Conservation (phyloP, 169 alveolate species). For the Cryptosporidium sp. region DNA sequence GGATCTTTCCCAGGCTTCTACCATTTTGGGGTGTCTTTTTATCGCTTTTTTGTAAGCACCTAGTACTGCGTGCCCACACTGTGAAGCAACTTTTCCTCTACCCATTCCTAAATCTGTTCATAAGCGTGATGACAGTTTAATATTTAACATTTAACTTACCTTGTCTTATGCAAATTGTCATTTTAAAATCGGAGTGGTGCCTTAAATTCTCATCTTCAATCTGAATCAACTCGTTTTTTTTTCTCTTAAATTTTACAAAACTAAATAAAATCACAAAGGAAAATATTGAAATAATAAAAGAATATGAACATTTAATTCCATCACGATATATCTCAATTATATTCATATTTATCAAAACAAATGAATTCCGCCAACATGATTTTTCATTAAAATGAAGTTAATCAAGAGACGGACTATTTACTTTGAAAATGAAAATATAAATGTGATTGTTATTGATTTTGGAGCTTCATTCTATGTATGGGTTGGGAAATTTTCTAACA, state of each 20-base stretch:
- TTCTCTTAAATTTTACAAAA: neutral
- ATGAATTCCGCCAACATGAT: constrained; percentile 40
- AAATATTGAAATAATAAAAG: neutral
- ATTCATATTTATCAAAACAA: constrained; percentile 4
- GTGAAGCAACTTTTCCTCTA: constrained; percentile 88
- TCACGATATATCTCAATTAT: constrained; percentile 2
- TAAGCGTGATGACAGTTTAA: neutral
- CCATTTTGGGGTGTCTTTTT: constrained; percentile 61
- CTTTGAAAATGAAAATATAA: neutral
- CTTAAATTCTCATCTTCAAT: neutral
- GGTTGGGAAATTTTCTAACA: constrained; percentile 29
- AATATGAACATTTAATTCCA: constrained; percentile 36
- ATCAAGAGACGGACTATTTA: constrained; percentile 25
- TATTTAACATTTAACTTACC: constrained; percentile 24
- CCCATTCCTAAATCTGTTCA: constrained; percentile 86
- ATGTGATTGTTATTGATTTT: constrained; percentile 15
- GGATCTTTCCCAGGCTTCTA: constrained; percentile 77
- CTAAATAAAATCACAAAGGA: neutral
- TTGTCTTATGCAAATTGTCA: constrained; percentile 61
- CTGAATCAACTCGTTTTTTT: neutral
- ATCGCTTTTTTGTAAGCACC: constrained; percentile 81
- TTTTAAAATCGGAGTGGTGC: constrained; percentile 20
- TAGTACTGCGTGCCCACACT: constrained; percentile 88
- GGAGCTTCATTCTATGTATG: constrained; percentile 60
- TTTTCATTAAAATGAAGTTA: constrained; percentile 19